Percentiles rank a stretch among this genome's conserved stretches.
Conservation (phyloP, 768 basidiomycete genomes). For the Pulveroboletus ravenelii region DNA sequence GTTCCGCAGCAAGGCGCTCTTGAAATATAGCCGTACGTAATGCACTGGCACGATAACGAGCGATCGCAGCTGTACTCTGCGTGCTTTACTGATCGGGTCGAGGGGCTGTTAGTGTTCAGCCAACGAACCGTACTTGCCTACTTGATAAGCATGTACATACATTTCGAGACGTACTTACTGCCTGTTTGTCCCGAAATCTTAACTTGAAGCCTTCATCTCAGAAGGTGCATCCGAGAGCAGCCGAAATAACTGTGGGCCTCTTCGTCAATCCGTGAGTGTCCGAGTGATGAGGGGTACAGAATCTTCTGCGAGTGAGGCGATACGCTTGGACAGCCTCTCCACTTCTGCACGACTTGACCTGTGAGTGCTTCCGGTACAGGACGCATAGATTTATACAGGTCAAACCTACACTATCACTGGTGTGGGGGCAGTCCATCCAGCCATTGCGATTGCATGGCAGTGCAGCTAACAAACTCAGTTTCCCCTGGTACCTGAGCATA, state of each 20-base stretch:
- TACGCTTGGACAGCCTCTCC: no score
- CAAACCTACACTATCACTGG: background rate
- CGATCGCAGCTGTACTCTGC: background rate
- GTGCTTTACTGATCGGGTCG: background rate
- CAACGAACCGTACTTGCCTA: background rate
- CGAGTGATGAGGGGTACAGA: no score
- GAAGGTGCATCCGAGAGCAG: background rate
- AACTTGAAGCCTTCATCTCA: conserved; percentile 2
- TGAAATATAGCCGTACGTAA: conserved; percentile 59
- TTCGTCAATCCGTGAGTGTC: no score
- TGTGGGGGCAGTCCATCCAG: background rate
- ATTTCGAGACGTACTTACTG: background rate
- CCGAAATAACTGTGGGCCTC: background rate
- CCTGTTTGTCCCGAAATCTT: background rate
- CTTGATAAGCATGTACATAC: conserved; percentile 1
- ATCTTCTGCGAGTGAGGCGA: no score
- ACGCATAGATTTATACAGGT: background rate
- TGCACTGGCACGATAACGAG: conserved; percentile 9
- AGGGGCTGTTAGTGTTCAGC: background rate
- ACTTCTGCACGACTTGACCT: background rate
- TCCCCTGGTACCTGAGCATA: background rate
- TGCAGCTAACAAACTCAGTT: background rate
- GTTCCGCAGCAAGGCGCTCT: conserved; percentile 83
- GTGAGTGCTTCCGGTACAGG: no score
- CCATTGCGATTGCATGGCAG: background rate